These are phyloP conservation scores for Mediolabrus comicus DNA, from an alignment of 108 stramenopile species.

Conservation along the genomic window DNA sequence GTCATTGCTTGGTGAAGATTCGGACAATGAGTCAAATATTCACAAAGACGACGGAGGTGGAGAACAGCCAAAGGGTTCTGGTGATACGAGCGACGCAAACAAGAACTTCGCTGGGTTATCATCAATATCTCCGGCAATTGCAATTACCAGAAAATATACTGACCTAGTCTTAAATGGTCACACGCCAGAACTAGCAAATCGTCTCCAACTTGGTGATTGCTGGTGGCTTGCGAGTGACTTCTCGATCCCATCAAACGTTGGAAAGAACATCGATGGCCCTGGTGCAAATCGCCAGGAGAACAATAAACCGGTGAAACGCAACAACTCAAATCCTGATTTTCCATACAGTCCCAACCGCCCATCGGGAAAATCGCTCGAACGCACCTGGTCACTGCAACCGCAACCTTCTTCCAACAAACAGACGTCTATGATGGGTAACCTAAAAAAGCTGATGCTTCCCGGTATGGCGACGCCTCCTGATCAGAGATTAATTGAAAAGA, in stretches of 20 bases:
- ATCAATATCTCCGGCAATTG: slow-evolving; percentile 69
- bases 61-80: neutral
- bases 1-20: neutral
- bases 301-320: neutral
- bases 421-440: slow-evolving; percentile 39
- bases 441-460: slow-evolving; percentile 39
- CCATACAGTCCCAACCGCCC: neutral
- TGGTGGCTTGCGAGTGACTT: slow-evolving; percentile 34
- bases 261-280: slow-evolving; percentile 1
- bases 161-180: slow-evolving; percentile 51
- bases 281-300: neutral
- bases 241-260: slow-evolving; percentile 3
- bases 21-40: neutral
- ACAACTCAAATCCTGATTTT: neutral
- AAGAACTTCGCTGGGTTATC: slow-evolving; percentile 51
- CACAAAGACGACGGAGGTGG: neutral
- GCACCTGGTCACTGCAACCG: neutral
- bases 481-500: slow-evolving; percentile 42
- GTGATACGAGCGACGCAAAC: neutral
- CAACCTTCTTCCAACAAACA: slow-evolving; percentile 1
- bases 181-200: slow-evolving; percentile 52
- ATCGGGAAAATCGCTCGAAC: neutral
- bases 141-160: slow-evolving; percentile 41
- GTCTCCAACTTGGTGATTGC: slow-evolving; percentile 36
- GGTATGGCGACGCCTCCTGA: slow-evolving; percentile 34